Evolutionary conservation across 768 basidiomycete genomes (phyloP), one percentile per base, ranked within the genome.

Genomic region (Phanerochaete carnosa): DNA sequence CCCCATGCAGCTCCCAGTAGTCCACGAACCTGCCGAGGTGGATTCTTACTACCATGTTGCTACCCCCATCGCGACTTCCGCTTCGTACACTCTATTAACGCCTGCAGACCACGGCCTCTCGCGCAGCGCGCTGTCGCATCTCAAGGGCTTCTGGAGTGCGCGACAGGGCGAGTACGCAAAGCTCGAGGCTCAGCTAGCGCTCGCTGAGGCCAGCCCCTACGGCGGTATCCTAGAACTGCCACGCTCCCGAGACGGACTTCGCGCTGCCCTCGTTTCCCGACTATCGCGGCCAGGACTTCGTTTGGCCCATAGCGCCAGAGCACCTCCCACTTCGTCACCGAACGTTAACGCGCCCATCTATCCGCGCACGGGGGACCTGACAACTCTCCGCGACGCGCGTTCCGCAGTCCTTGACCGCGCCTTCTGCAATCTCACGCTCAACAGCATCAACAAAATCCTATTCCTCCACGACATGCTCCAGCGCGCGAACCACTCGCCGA

Each of bases 401-500:
- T 78, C 78, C 52, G 77, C 74, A 61, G 75, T 82, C 54, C 76
- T 86, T 53, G 88, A 90, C 69, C 82, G 82, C 12, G 83, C 75
- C 63, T 87, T 89, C 65, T 79, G 79, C 60, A 74, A 70, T 33
- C 75, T 85, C 65, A 82, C 84, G 3, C 68, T 84, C 50, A 88
- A 87, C 83, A 89, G 88, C 22, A 83, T 89, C 67, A 73, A 77
- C 46, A 89, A 89, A 75, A 80, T 78, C 43, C 64, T 89, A n/a
- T 89, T 83, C 76, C 77, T 85, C 71, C 80, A 80, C 62, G 83
- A 86, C 62, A 69, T 90, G 66, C 81, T 83, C 47, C 70, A 78
- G 23, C 57, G 63, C 33, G 32, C 56, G 60, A 68, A 69, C 9
- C 55, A 13, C 15, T 23, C 23, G 15, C 22, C 29, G 11, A 19